These are phyloP conservation scores for Monosporascus ibericus DNA, from an alignment of 2,329 filamentous ascomycete species.

Conservation along the genomic window DNA sequence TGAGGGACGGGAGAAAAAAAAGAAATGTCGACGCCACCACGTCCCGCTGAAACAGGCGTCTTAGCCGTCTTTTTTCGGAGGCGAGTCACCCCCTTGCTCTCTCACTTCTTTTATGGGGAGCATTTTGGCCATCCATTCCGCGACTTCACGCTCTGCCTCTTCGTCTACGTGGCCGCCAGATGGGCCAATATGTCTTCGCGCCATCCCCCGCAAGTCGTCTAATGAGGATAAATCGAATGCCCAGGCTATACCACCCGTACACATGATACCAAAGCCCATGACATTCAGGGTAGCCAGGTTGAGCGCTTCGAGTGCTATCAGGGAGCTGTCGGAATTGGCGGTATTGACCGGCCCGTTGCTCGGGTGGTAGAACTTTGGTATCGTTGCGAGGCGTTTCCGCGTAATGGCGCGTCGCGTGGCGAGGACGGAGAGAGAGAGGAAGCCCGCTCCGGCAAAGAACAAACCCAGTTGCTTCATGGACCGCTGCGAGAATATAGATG, in stretches of 20 bases:
- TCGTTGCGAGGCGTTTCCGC: conserved; percentile 53
- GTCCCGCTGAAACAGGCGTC: background rate
- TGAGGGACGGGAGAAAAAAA: too few species aligned
- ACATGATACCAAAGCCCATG: conserved; percentile 66
- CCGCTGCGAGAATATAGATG: conserved; percentile 36
- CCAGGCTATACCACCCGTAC: conserved; percentile 67
- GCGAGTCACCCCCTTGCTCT: conserved; percentile 15
- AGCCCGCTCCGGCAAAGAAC: conserved; percentile 68
- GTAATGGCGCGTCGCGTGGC: conserved; percentile 66
- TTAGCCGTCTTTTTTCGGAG: conserved; percentile 1
- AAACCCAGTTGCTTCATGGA: conserved; percentile 59
- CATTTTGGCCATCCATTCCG: conserved; percentile 54
- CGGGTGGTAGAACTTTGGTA: conserved; percentile 67
- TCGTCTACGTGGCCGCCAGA: conserved; percentile 31
- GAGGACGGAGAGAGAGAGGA: conserved; percentile 65
- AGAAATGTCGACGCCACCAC: too few species aligned
- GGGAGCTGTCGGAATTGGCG: conserved; percentile 51
- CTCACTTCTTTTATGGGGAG: conserved; percentile 52
- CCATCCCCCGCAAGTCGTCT: conserved; percentile 54
- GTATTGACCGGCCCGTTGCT: conserved; percentile 41
- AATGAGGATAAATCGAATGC: conserved; percentile 68
- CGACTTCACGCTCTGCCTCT: conserved; percentile 54
- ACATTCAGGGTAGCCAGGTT: conserved; percentile 86
- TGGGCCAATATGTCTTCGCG: conserved; percentile 35
- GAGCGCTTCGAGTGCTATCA: conserved; percentile 77